Evolutionary conservation across 2,329 filamentous ascomycete genomes (phyloP).

Genomic region (Arthrobotrys conoides): DNA sequence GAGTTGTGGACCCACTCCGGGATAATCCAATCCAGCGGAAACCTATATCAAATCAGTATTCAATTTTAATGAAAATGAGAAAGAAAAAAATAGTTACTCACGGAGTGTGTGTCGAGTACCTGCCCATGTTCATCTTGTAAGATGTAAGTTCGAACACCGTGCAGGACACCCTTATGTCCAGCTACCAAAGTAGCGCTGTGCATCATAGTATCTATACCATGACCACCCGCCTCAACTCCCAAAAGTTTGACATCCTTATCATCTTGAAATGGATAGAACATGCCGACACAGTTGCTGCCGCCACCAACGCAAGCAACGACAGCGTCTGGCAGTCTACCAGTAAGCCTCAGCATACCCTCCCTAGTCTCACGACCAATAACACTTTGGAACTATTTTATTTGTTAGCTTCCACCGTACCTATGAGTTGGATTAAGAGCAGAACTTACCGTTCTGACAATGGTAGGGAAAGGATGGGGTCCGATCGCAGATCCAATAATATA

Average conservation of each 20-base stretch:
- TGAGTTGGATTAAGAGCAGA: neutral
- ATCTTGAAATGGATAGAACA: conserved; percentile 96
- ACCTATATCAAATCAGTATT: conserved; percentile 67
- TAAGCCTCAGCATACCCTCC: conserved; percentile 85
- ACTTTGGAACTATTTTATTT: conserved; percentile 79
- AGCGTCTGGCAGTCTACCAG: conserved; percentile 91
- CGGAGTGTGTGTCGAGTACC: conserved; percentile 93
- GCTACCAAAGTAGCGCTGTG: conserved; percentile 91
- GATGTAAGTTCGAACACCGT: conserved; percentile 96
- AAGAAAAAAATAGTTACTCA: conserved; percentile 13
- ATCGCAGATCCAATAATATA: conserved; percentile 99
- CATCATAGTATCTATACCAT: conserved; percentile 85
- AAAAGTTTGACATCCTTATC: conserved; percentile 88
- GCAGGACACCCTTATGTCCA: conserved; percentile 90
- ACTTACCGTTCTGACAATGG: conserved; percentile 83
- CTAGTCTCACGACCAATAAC: conserved; percentile 97
- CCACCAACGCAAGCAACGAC: conserved; percentile 97
- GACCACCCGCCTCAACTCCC: conserved; percentile 94
- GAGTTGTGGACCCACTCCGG: conserved; percentile 94
- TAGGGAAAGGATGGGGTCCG: conserved; percentile 96
- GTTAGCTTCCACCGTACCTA: conserved; percentile 9
- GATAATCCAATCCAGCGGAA: conserved; percentile 96
- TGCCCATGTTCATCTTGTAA: conserved; percentile 94
- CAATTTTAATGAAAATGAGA: neutral
- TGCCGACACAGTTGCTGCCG: conserved; percentile 93